Percentiles rank a stretch among this genome's conserved stretches.
phyloP scores from a whole-genome alignment of 257 asterid genomes.

The Gentiana dahurica region DNA sequence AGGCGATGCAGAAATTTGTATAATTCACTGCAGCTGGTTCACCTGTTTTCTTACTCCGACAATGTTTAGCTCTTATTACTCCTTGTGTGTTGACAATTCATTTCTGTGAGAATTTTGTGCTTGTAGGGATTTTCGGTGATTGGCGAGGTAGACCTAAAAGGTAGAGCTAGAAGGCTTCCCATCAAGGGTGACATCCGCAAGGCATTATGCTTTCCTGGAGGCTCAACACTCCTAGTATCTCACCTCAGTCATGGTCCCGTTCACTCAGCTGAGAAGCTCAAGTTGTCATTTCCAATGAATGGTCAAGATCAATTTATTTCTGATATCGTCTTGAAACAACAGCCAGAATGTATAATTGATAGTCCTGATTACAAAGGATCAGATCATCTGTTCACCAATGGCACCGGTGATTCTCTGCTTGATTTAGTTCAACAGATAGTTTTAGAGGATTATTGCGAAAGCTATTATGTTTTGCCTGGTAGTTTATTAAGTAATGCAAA shows the following conservation, averaged over 20 bases:
- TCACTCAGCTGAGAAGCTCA: constrained; percentile 19
- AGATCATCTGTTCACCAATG: constrained; percentile 23
- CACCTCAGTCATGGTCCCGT: constrained; percentile 37
- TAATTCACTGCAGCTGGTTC: not conserved
- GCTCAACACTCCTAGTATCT: constrained; percentile 68
- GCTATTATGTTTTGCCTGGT: not conserved
- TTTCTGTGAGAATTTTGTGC: constrained; percentile 3
- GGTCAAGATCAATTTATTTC: constrained; percentile 16
- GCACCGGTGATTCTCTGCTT: constrained; percentile 19
- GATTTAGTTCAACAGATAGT: not conserved
- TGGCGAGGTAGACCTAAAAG: constrained; percentile 66
- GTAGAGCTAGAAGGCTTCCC: constrained; percentile 63
- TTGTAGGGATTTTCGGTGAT: constrained; percentile 72
- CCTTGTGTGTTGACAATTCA: not conserved
- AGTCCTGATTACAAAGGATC: constrained; percentile 21
- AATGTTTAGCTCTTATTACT: not conserved
- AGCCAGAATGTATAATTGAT: constrained; percentile 12
- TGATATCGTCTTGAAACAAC: constrained; percentile 18
- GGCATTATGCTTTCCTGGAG: constrained; percentile 90
- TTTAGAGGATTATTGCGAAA: constrained; percentile 22
- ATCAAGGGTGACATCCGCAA: constrained; percentile 69
- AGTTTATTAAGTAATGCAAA: too few relatives aligned
- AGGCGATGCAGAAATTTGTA: not conserved
- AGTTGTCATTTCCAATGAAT: constrained; percentile 21
- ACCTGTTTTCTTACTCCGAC: not conserved